Conservation (phyloP, 352 stramenopile genomes). For the Pythium periplocum region DNA sequence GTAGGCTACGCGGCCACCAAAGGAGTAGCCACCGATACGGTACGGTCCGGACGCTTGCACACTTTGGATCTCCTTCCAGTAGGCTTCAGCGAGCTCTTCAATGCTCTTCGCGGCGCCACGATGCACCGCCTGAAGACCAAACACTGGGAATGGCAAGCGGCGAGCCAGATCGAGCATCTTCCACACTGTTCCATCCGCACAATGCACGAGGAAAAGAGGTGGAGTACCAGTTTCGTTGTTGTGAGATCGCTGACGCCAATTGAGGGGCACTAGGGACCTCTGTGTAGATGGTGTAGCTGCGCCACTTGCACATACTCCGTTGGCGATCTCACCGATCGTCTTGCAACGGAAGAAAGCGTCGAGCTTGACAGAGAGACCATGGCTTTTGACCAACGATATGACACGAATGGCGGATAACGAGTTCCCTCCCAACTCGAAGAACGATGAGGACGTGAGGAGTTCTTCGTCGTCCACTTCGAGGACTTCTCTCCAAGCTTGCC, state of each 20-base stretch:
- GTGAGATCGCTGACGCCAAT: conserved; percentile 18
- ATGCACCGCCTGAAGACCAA: conserved; percentile 30
- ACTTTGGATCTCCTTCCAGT: conserved; percentile 29
- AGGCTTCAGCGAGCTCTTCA: conserved; percentile 28
- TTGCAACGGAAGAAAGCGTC: conserved; percentile 38
- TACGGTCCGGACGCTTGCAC: conserved; percentile 33
- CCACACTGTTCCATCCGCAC: conserved; percentile 49
- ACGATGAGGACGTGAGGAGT: conserved; percentile 27
- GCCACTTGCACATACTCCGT: neutral
- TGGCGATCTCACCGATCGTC: conserved; percentile 36
- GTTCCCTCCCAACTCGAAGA: conserved; percentile 67
- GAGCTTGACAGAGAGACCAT: conserved; percentile 37
- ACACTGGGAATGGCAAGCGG: conserved; percentile 26
- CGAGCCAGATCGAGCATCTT: conserved; percentile 48
- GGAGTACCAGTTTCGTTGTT: neutral
- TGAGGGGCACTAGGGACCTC: conserved; percentile 28
- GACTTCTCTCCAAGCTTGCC: conserved; percentile 44
- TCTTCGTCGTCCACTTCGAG: conserved; percentile 30
- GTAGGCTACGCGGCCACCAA: conserved; percentile 51
- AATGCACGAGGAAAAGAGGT: conserved; percentile 47
- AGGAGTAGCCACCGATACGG: conserved; percentile 52
- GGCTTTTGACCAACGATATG: conserved; percentile 44
- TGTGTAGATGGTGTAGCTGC: conserved; percentile 8
- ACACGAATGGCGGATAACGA: conserved; percentile 61
- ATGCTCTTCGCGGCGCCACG: conserved; percentile 11